Evolutionary conservation across 345 rosid genomes (phyloP).

Genomic region (Eucalyptus tenuipes): DNA sequence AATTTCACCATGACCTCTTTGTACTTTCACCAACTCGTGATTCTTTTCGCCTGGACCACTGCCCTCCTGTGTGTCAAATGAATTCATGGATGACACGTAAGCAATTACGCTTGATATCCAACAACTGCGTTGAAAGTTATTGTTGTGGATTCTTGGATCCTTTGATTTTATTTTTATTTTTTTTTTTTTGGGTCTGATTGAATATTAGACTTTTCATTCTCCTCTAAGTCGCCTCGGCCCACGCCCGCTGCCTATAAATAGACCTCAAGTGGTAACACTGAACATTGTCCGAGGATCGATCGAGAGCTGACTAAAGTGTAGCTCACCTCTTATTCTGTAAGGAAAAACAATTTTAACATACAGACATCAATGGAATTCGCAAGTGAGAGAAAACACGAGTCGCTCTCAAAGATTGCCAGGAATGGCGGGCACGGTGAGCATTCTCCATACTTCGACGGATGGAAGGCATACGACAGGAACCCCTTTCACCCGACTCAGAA

Average conservation of each 20-base stretch:
- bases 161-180: too few relatives aligned
- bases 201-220: background rate
- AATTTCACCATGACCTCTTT: too few relatives aligned
- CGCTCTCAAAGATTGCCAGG: conserved; percentile 38
- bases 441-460: conserved; percentile 73
- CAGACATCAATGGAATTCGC: background rate
- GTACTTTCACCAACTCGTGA: too few relatives aligned
- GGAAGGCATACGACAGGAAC: conserved; percentile 69
- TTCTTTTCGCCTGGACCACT: too few relatives aligned
- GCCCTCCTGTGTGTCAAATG: too few relatives aligned
- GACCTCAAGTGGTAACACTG: background rate
- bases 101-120: too few relatives aligned
- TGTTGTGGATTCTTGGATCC: too few relatives aligned
- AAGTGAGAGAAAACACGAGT: background rate
- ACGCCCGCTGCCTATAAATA: background rate
- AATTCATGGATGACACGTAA: too few relatives aligned
- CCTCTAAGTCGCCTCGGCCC: too few relatives aligned
- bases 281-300: background rate
- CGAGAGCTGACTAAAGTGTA: background rate
- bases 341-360: background rate
- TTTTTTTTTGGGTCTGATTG: background rate
- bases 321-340: background rate
- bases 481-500: conserved; percentile 48
- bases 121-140: too few relatives aligned
- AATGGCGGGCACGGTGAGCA: conserved; percentile 57